Evolutionary conservation across 148 eudicot species (phyloP).

Genomic region (Agrostemma githago): DNA sequence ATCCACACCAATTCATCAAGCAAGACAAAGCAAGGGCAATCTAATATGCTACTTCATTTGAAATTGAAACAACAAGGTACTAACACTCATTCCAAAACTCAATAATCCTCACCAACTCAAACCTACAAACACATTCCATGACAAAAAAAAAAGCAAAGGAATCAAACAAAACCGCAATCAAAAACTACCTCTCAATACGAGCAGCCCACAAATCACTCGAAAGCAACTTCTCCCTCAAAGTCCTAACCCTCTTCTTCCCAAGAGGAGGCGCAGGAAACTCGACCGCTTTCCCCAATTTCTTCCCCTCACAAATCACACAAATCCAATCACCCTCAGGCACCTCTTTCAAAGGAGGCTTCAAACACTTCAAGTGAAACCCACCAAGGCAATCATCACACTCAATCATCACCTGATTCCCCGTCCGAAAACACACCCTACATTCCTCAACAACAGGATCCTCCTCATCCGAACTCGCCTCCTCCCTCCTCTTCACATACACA

Average conservation of each 20-base stretch:
- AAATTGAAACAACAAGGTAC: too few relatives aligned
- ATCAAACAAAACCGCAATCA: too few relatives aligned
- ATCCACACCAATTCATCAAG: background rate
- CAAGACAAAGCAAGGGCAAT: background rate
- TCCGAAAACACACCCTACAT: conserved; percentile 71
- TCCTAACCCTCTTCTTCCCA: conserved; percentile 78
- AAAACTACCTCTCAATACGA: conserved; percentile 62
- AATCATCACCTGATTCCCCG: conserved; percentile 60
- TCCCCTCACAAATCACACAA: conserved; percentile 73
- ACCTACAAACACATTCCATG: background rate
- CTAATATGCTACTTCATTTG: too few relatives aligned
- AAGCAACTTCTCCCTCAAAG: conserved; percentile 80
- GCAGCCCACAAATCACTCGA: conserved; percentile 95
- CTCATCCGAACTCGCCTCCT: conserved; percentile 63
- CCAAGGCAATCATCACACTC: conserved; percentile 91
- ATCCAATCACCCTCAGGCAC: conserved; percentile 94
- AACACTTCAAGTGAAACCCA: conserved; percentile 92
- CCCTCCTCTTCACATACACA: conserved; percentile 84
- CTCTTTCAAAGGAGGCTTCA: conserved; percentile 75
- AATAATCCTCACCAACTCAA: background rate
- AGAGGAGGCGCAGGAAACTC: conserved; percentile 51
- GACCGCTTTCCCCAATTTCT: conserved; percentile 53
- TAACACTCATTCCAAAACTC: too few relatives aligned
- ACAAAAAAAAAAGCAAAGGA: background rate
- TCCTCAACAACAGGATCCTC: conserved; percentile 82